These are phyloP conservation scores for Flaveria bidentis DNA, from an alignment of 129 eudicot genomes.

Conservation along the genomic window DNA sequence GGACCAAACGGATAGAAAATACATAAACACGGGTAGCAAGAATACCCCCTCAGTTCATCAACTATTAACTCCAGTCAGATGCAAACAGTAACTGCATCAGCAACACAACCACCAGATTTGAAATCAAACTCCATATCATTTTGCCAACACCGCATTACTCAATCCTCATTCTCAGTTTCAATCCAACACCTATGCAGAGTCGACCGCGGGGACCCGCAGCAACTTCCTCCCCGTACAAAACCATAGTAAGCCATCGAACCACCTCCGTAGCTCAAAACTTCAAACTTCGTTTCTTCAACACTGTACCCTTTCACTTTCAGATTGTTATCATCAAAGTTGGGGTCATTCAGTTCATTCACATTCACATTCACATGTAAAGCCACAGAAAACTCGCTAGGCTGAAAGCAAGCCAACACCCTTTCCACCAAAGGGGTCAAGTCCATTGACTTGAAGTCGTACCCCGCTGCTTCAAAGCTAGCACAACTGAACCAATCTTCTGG, in stretches of 20 bases:
- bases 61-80: neutral
- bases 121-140: neutral
- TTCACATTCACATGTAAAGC: constrained; percentile 49
- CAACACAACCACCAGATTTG: constrained; percentile 29
- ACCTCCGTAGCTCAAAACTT: constrained; percentile 53
- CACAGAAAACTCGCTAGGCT: constrained; percentile 70
- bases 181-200: constrained; percentile 65
- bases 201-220: constrained; percentile 59
- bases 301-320: constrained; percentile 42
- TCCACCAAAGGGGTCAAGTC: constrained; percentile 53
- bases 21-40: neutral
- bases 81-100: constrained; percentile 25
- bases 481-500: constrained; percentile 94
- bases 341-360: constrained; percentile 28
- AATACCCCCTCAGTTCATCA: constrained; percentile 4
- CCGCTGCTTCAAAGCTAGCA: constrained; percentile 84
- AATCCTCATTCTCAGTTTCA: constrained; percentile 64
- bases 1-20: constrained; percentile 6
- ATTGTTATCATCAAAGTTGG: constrained; percentile 23
- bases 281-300: constrained; percentile 48
- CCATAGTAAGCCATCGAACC: constrained; percentile 47
- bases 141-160: constrained; percentile 7
- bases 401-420: constrained; percentile 74
- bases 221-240: constrained; percentile 39
- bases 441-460: constrained; percentile 52